Evolutionary conservation across 805 yeast species (phyloP), one percentile per base, ranked within the genome.

Genomic region (Debaryomyces hansenii): DNA sequence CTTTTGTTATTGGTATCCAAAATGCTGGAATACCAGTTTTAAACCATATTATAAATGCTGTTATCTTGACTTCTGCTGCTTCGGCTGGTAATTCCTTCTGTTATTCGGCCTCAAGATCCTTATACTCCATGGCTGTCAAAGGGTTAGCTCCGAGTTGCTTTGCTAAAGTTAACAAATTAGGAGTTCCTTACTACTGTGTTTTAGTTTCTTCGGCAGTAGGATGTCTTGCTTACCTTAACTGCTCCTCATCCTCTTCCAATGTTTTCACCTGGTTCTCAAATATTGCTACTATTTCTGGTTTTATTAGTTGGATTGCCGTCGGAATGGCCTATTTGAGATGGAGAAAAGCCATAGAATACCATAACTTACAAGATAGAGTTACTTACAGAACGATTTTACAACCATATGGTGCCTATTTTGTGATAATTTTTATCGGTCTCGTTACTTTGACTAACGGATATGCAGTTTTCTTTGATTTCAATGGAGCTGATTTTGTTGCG

Each of bases 361-460:
- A 84, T 56, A 69, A 69, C 33, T 62, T 84, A 41, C 63, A 66
- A 48, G 82, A 80, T 42, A 76, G 87, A 58, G 72, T 81, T 29
- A 80, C 88, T 7, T 85, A 70, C 70, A 77, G 65, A 54, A 77
- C 87, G 1, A 64, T 67, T 24, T 66, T 77, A 20, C 86, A 82
- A 63, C 84, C 87, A 35, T 77, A 67, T 51, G 78, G 83, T 41
- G 76, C 85, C 4, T 83, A 78, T 58, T 77, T 77, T 49, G 75
- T 80, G 5, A 63, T 84, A 29, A 53, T 70, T 34, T 62, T 82
- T 50, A 74, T 84, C 46, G 48, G 72, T 4, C 27, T 86, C n/a
- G 57, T 86, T 43, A 68, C 84, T 27, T 42, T 86, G 39, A 84
- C 90, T n/a, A 85, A 86, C 55, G 91, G 91, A 46, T 86, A 83